These are phyloP conservation scores for Mucor mucedo DNA, from an alignment of 371 early-diverging fungal genomes.

Conservation along the genomic window DNA sequence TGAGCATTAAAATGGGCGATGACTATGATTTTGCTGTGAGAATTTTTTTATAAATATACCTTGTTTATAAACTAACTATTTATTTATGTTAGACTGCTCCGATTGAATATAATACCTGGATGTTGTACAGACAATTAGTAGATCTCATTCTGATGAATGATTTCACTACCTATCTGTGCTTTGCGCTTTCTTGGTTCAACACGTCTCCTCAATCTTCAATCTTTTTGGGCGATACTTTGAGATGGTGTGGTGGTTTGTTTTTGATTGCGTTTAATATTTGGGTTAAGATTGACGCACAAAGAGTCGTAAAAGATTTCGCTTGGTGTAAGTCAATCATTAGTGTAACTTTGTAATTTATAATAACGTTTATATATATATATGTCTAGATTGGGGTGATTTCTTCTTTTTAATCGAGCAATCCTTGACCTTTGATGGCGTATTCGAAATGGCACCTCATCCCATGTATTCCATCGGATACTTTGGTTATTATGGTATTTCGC, in stretches of 20 bases:
- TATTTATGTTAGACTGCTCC: constrained; percentile 66
- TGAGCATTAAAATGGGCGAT: constrained; percentile 84
- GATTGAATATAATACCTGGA: constrained; percentile 94
- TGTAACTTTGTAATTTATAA: constrained; percentile 2
- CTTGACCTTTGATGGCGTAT: constrained; percentile 91
- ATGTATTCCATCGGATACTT: constrained; percentile 98
- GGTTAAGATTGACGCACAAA: constrained; percentile 96
- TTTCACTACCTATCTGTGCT: constrained; percentile 84
- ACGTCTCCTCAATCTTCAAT: constrained; percentile 54
- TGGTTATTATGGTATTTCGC: constrained; percentile 92
- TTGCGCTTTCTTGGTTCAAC: constrained; percentile 78
- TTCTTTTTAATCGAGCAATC: constrained; percentile 92
- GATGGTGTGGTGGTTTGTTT: constrained; percentile 78
- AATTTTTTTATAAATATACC: neutral
- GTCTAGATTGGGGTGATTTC: constrained; percentile 96
- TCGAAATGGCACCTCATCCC: constrained; percentile 97
- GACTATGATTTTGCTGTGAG: constrained; percentile 82
- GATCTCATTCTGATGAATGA: constrained; percentile 94
- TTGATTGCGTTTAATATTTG: constrained; percentile 91
- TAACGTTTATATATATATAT: constrained; percentile 7
- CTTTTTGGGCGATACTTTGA: constrained; percentile 64
- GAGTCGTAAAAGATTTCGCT: constrained; percentile 96
- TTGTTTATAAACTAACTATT: neutral
- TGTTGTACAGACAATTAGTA: constrained; percentile 92
- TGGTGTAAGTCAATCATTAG: constrained; percentile 78